Conservation (phyloP, 345 rosid species). For the Hirschfeldia incana region DNA sequence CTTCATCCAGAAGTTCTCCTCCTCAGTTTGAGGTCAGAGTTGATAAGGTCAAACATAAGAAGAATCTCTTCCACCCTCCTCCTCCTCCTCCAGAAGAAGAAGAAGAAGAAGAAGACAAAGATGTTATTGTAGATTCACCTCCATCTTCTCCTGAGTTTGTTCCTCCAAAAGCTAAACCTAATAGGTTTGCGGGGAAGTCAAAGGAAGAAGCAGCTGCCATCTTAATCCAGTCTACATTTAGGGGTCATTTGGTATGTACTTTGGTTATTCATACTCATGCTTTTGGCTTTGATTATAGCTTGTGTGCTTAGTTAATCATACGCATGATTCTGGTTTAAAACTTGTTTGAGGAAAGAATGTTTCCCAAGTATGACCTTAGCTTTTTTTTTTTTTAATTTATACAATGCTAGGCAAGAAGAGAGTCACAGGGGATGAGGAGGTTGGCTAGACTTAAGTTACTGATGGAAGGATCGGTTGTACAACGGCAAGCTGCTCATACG, state of each 20-base stretch:
- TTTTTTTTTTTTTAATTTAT: neutral
- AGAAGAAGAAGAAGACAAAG: conserved; percentile 24
- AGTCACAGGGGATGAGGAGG: conserved; percentile 66
- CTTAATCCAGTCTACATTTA: conserved; percentile 77
- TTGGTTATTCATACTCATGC: neutral
- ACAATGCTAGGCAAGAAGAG: conserved; percentile 68
- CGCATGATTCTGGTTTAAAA: neutral
- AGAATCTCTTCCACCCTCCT: conserved; percentile 31
- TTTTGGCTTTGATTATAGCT: neutral
- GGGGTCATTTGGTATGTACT: conserved; percentile 73
- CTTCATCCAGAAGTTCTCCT: conserved; percentile 39
- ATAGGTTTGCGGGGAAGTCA: conserved; percentile 59
- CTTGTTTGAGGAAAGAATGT: too few species aligned
- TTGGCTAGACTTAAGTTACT: conserved; percentile 66
- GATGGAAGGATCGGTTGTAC: conserved; percentile 76
- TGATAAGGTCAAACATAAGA: conserved; percentile 42
- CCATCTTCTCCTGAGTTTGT: conserved; percentile 48
- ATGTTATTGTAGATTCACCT: conserved; percentile 21
- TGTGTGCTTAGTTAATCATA: neutral
- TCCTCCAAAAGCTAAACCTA: conserved; percentile 8
- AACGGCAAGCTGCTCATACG: conserved; percentile 75
- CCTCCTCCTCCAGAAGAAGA: neutral
- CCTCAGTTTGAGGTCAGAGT: conserved; percentile 55
- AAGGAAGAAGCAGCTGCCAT: conserved; percentile 74
- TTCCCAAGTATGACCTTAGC: too few species aligned